Conservation (phyloP, 208 protist genomes). For the Vickermania spadyakhi region DNA sequence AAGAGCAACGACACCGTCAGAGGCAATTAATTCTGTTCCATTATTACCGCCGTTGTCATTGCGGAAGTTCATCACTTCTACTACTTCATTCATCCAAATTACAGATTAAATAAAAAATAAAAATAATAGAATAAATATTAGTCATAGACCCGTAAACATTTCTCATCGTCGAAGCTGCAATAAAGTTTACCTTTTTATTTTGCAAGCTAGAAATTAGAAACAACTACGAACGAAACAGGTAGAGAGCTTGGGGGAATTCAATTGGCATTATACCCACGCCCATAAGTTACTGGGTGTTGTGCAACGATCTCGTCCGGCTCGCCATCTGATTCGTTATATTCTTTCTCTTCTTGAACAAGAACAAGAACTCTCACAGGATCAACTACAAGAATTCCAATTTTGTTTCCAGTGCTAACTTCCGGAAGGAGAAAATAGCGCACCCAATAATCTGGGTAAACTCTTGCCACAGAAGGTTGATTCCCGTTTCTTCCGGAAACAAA, state of each 20-base stretch:
- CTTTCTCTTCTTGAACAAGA: constrained; percentile 45
- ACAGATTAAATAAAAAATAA: no score
- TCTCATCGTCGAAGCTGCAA: constrained; percentile 16
- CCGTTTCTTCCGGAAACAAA: neutral
- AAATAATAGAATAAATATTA: constrained; percentile 6
- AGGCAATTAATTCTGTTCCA: constrained; percentile 23
- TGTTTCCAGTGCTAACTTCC: constrained; percentile 39
- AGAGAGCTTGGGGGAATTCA: neutral
- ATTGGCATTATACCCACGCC: constrained; percentile 1
- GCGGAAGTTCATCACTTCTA: constrained; percentile 5
- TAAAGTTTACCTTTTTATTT: neutral
- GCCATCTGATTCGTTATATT: neutral
- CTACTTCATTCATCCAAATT: no score
- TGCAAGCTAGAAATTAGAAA: no score
- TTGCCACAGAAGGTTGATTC: neutral
- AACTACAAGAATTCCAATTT: constrained; percentile 50
- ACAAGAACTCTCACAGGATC: constrained; percentile 64
- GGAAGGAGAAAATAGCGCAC: constrained; percentile 68
- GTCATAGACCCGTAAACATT: constrained; percentile 35
- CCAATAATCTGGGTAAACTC: neutral
- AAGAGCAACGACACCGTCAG: constrained; percentile 36
- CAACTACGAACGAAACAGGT: neutral
- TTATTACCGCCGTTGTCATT: constrained; percentile 20
- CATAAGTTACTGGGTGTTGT: neutral
- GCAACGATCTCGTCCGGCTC: neutral